A percentile compares a stretch with the other conserved stretches of the same genome.
phyloP scores from a whole-genome alignment of 495 filamentous ascomycete species.

The Zalerion maritima region DNA sequence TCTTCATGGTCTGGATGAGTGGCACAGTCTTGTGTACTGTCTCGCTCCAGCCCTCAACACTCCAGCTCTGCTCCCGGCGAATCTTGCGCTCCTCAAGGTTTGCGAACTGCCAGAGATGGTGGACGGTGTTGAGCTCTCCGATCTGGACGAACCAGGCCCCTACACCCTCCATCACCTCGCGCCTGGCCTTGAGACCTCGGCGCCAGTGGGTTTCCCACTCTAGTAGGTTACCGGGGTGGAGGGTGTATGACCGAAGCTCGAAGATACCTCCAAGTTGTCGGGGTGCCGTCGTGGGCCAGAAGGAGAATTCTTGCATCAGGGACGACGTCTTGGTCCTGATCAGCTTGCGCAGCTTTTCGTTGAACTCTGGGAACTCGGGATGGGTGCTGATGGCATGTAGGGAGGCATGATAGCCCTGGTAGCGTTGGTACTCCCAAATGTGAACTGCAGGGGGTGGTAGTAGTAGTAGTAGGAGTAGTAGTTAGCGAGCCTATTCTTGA shows the following conservation, averaged over 20 bases:
- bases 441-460: slow-evolving; percentile 53
- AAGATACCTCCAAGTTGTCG: slow-evolving; percentile 85
- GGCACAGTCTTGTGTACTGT: slow-evolving; percentile 98
- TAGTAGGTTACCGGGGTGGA: slow-evolving; percentile 85
- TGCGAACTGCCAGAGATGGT: slow-evolving; percentile 98
- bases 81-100: slow-evolving; percentile 88
- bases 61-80: slow-evolving; percentile 87
- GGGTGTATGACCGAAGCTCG: slow-evolving; percentile 91
- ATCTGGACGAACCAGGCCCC: slow-evolving; percentile 99
- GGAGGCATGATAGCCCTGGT: slow-evolving; percentile 88
- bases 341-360: slow-evolving; percentile 61
- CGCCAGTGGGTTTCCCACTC: slow-evolving; percentile 99
- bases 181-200: slow-evolving; percentile 72
- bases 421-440: slow-evolving; percentile 99
- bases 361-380: slow-evolving; percentile 69
- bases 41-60: slow-evolving; percentile 88
- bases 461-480: too few relatives aligned
- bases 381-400: slow-evolving; percentile 67
- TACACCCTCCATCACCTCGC: slow-evolving; percentile 96
- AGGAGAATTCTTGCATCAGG: slow-evolving; percentile 98
- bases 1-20: slow-evolving; percentile 92
- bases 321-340: slow-evolving; percentile 76
- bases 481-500: too few relatives aligned
- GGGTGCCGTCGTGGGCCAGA: slow-evolving; percentile 93
- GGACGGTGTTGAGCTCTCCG: slow-evolving; percentile 91